Evolutionary conservation across 148 eudicot species (phyloP).

Genomic region (Tetragonia tetragonoides): DNA sequence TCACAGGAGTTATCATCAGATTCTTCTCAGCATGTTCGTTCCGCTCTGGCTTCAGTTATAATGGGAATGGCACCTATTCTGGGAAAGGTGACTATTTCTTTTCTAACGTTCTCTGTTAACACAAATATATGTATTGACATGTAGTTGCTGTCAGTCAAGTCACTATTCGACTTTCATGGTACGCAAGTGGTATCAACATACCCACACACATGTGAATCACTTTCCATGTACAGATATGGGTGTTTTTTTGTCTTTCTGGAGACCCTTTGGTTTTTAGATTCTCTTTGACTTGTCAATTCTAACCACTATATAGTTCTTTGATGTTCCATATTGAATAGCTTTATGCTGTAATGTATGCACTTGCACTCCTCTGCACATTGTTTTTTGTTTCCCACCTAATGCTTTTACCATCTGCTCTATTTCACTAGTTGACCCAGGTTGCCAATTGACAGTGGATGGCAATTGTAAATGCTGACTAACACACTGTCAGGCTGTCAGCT

Average conservation of each 20-base stretch:
- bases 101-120: too few relatives aligned
- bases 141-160: too few relatives aligned
- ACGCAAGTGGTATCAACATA: too few relatives aligned
- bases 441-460: neutral
- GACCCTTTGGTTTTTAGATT: slow-evolving; percentile 41
- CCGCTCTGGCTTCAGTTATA: slow-evolving; percentile 97
- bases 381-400: too few relatives aligned
- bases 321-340: neutral
- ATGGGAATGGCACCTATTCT: slow-evolving; percentile 99
- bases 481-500: too few relatives aligned
- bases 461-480: too few relatives aligned
- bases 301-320: neutral
- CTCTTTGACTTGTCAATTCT: slow-evolving; percentile 62
- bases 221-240: neutral
- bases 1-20: slow-evolving; percentile 90
- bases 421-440: neutral
- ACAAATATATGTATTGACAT: too few relatives aligned
- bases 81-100: slow-evolving; percentile 58
- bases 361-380: neutral
- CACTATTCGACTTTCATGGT: too few relatives aligned
- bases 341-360: too few relatives aligned
- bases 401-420: too few relatives aligned
- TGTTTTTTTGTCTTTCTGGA: neutral
- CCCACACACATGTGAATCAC: too few relatives aligned
- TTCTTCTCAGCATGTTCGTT: slow-evolving; percentile 99